These are phyloP conservation scores for Russula virescens DNA, from an alignment of 768 basidiomycete genomes.

Conservation along the genomic window DNA sequence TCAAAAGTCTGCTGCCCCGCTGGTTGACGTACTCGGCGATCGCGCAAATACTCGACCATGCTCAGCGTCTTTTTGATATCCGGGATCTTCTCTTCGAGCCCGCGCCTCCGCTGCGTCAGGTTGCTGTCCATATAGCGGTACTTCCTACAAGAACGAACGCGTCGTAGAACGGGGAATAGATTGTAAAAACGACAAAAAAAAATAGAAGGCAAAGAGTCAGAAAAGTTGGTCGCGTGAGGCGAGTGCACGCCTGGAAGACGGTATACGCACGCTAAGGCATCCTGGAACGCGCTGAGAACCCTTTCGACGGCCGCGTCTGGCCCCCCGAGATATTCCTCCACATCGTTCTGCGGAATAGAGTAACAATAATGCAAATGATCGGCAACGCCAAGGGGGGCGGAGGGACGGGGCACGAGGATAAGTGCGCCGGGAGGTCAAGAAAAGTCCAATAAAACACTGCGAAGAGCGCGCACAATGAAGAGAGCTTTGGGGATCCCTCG, in stretches of 20 bases:
- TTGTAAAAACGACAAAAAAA: not conserved
- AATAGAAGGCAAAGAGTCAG: not conserved
- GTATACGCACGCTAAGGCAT: conserved; percentile 82
- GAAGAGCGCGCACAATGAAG: conserved; percentile 66
- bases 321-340: conserved; percentile 80
- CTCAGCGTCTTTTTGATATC: conserved; percentile 89
- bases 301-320: conserved; percentile 72
- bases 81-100: conserved; percentile 91
- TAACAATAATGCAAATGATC: no score
- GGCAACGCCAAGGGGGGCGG: no score
- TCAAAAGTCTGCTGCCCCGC: conserved; percentile 2
- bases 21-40: conserved; percentile 50
- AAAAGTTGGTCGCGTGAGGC: not conserved
- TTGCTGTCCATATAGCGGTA: conserved; percentile 97
- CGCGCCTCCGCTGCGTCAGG: conserved; percentile 66
- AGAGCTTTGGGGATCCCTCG: conserved; percentile 94
- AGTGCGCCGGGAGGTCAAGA: no score
- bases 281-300: conserved; percentile 77
- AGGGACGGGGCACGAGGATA: no score
- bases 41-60: conserved; percentile 81
- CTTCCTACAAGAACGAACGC: conserved; percentile 52
- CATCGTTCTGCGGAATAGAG: conserved; percentile 55
- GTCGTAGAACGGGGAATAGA: no score
- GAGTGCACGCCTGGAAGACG: not conserved
- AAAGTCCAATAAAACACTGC: not conserved